Base-by-base conservation (phyloP, 2,329 filamentous ascomycete species). In the Calycina marina region DNA sequence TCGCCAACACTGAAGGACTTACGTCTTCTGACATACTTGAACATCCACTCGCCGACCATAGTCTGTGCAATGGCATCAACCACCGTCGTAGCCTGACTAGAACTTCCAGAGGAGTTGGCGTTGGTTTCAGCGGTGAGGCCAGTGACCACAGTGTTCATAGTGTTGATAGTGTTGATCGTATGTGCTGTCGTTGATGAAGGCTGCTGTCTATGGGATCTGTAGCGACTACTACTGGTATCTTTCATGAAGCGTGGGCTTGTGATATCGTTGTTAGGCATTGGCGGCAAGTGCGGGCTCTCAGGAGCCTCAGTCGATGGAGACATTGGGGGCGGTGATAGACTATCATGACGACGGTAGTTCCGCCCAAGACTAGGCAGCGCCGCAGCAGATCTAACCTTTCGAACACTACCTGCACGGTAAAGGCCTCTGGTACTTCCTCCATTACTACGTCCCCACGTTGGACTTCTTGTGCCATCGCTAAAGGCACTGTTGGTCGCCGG, bases 21-120 rank as follows among this genome's bases (percentile, higher is more conserved):
- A 43, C 88, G 73, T 53, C 82, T 71, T 31, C 82, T 70, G 18
- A 88, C 79, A 49, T 92, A 90, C 56, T 92, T 92, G 63, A 77
- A 86, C 81, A 92, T 88, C 80, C 83, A 90, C 50, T 96, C 90
- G 22, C 90, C 90, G 17, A 98, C 84, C 90, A 98, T 98, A 0
- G 88, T 92, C 51, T 93, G 86, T 2, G 90, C 86, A 55, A 98
- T 96, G 3, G 90, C 85, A 58, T 96, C 90, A 4, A 98, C 88
- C 10, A 96, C 83, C 27, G 75, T 79, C 0, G 78, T 78, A 26
- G 77, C 71, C 43, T 84, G 77, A 17, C 71, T 66, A 8, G 63
- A 60, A 43, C 66, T 74, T 25, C 61, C 65, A 34, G 66, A 61
- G 4, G 69, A 77, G 25, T 64, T 64, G 41, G 57, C 49, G 40